Evolutionary conservation across 495 filamentous ascomycete genomes (phyloP), one percentile per base, ranked within the genome.

Genomic region (Talaromyces proteolyticus): DNA sequence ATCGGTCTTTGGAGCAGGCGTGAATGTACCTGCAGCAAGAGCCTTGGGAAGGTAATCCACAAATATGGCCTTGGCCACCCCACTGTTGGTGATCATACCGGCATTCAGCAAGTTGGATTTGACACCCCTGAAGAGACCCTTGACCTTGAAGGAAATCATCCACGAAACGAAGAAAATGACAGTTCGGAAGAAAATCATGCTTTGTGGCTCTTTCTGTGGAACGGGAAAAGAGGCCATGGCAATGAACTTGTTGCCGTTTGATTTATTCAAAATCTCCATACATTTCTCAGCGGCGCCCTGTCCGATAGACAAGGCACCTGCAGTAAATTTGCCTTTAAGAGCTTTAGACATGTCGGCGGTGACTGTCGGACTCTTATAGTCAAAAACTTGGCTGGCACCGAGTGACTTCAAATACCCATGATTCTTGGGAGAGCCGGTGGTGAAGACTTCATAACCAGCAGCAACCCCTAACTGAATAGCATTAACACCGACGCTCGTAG

Each of bases 401-500:
- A 79, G 53, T 8, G 52, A 59, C 50, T 67, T 68, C 46, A 78
- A 42, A 44, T 66, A 69, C 8, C 64, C 65, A 46, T 71, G 69
- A 50, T 78, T 60, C 52, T 64, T 66, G 18, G 54, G 37, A 50
- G 72, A 73, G 22, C 72, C 75, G 0, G 72, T 75, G 12, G 64
- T 69, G 44, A 72, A 76, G 5, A 78, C 66, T 2, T 55, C 64
- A 39, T 68, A 75, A 6, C 76, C 75, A 6, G 72, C 19, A 6
- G 56, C 29, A 26, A 57, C 64, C 1, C 71, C 75, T 3, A 58
- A 40, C 47, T 80, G 77, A 11, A 80, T 55, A 1, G 66, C 59
- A 34, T 61, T 50, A 7, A 54, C 63, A 1, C 74, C 73, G 7
- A 77, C 60, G 46, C 67, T 76, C 44, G 66, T 72, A 36, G 72